Evolutionary conservation across 2,329 filamentous ascomycete species (phyloP).

Genomic region (Aulographum hederae): DNA sequence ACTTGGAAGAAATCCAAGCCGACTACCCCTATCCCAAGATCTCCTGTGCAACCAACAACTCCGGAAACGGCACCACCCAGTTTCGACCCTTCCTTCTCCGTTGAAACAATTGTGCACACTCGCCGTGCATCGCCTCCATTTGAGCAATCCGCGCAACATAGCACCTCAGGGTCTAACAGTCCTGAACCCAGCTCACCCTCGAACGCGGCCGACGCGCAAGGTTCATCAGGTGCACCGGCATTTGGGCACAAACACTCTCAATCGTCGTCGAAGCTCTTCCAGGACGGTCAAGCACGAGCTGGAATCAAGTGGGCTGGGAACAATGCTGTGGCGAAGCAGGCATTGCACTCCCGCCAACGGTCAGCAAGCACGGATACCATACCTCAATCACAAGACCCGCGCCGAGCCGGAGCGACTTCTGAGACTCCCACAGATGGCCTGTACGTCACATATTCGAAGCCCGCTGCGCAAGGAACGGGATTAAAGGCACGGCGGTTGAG

Average conservation of each 20-base stretch:
- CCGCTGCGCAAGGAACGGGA: conserved; percentile 52
- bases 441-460: conserved; percentile 22
- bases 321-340: conserved; percentile 8
- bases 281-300: conserved; percentile 10
- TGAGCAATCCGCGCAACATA: neutral
- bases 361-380: conserved; percentile 19
- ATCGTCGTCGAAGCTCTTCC: conserved; percentile 14
- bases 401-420: neutral
- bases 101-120: neutral
- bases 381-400: conserved; percentile 6
- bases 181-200: neutral
- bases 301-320: conserved; percentile 14
- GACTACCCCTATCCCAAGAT: too few species aligned
- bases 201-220: neutral
- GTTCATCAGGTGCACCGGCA: conserved; percentile 3
- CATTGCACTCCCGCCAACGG: conserved; percentile 12
- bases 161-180: neutral
- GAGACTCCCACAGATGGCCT: conserved; percentile 1
- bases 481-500: conserved; percentile 66
- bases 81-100: too few species aligned
- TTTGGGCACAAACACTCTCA: conserved; percentile 9
- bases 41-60: too few species aligned
- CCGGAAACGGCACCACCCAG: too few species aligned
- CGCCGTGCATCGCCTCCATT: neutral
- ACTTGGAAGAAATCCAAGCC: too few species aligned